These are phyloP conservation scores for Cyclotella distinguenda DNA, from an alignment of 108 stramenopile genomes.

Conservation along the genomic window DNA sequence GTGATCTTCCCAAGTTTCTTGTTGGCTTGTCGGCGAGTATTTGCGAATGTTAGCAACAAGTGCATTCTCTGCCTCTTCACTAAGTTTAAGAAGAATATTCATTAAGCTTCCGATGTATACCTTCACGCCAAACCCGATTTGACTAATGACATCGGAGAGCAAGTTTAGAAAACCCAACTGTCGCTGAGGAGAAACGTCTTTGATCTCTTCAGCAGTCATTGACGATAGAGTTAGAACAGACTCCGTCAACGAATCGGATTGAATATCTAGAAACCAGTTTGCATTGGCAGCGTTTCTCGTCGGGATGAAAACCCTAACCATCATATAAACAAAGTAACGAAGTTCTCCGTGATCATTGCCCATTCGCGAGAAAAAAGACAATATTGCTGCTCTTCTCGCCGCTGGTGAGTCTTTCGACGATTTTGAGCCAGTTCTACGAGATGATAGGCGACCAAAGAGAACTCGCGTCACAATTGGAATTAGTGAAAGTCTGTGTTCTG, in stretches of 20 bases:
- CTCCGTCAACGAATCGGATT: slow-evolving; percentile 14
- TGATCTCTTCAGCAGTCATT: slow-evolving; percentile 33
- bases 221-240: slow-evolving; percentile 18
- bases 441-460: slow-evolving; percentile 73
- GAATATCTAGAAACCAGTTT: too few species aligned
- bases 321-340: slow-evolving; percentile 74
- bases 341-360: slow-evolving; percentile 59
- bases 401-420: slow-evolving; percentile 77
- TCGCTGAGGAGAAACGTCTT: slow-evolving; percentile 43
- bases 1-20: slow-evolving; percentile 9
- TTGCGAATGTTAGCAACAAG: slow-evolving; percentile 22
- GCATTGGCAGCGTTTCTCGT: slow-evolving; percentile 3
- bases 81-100: slow-evolving; percentile 56
- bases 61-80: slow-evolving; percentile 45
- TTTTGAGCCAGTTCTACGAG: slow-evolving; percentile 53
- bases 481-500: slow-evolving; percentile 56
- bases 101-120: slow-evolving; percentile 54
- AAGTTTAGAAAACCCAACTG: slow-evolving; percentile 83
- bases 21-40: slow-evolving; percentile 16
- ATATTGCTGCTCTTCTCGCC: slow-evolving; percentile 66
- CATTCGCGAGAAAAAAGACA: slow-evolving; percentile 77
- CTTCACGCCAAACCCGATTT: slow-evolving; percentile 70
- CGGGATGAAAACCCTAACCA: slow-evolving; percentile 72
- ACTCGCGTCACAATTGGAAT: slow-evolving; percentile 68
- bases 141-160: slow-evolving; percentile 67